Evolutionary conservation across 2,329 filamentous ascomycete genomes (phyloP).

Genomic region (Aschersonia sp.): DNA sequence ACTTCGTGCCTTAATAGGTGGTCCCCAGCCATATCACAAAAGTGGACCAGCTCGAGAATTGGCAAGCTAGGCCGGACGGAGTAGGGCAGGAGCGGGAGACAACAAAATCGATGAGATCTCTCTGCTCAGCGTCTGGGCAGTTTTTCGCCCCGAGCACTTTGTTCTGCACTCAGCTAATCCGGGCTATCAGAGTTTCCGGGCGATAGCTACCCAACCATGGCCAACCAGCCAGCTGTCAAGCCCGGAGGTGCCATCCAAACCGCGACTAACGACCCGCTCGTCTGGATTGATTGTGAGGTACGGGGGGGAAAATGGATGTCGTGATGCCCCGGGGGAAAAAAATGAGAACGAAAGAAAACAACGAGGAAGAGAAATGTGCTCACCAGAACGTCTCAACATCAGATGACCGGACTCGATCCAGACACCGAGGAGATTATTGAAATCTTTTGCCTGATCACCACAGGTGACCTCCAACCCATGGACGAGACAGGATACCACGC

Average conservation of each 20-base stretch:
- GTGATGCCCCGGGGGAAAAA: background rate
- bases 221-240: background rate
- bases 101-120: background rate
- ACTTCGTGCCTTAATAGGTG: no score
- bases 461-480: slow-evolving; percentile 59
- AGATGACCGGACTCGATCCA: slow-evolving; percentile 74
- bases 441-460: slow-evolving; percentile 84
- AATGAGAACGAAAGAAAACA: no score
- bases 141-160: no score
- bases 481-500: slow-evolving; percentile 68
- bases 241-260: background rate
- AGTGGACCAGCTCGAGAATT: background rate
- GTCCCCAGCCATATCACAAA: background rate
- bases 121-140: no score
- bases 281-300: slow-evolving; percentile 69
- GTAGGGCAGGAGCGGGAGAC: no score
- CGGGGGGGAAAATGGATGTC: background rate
- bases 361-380: background rate
- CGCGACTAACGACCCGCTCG: slow-evolving; percentile 42
- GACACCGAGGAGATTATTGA: slow-evolving; percentile 76
- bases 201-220: background rate
- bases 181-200: no score
- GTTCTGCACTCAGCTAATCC: no score
- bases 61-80: no score
- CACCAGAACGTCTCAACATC: background rate